Evolutionary conservation across 2,329 filamentous ascomycete species (phyloP).

Genomic region (Aspergillus ochraceus): DNA sequence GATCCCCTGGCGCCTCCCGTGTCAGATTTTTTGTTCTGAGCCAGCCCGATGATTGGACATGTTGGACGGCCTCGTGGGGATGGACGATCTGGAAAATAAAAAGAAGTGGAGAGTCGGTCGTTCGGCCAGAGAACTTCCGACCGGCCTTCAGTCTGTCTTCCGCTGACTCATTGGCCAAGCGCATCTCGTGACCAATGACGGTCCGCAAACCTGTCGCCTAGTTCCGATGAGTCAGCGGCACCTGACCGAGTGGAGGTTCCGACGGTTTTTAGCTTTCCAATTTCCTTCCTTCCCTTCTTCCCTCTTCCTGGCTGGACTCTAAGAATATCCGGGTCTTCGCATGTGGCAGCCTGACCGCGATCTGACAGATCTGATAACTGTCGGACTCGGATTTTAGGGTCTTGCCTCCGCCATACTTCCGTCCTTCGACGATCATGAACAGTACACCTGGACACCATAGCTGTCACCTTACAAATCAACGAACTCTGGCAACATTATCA

Average conservation of each 20-base stretch:
- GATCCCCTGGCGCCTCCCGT: not conserved
- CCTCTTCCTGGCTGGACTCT: not conserved
- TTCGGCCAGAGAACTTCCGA: not conserved
- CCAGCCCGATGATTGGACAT: not conserved
- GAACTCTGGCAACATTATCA: too few species aligned
- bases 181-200: too few species aligned
- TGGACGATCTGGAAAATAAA: not conserved
- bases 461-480: not conserved
- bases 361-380: not conserved
- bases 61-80: not conserved
- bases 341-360: not conserved
- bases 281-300: too few species aligned
- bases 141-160: not conserved
- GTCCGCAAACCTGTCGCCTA: too few species aligned
- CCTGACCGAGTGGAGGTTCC: not conserved
- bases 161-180: not conserved
- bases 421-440: not conserved
- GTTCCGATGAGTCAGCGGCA: conserved; percentile 4
- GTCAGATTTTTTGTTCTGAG: not conserved
- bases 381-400: not conserved
- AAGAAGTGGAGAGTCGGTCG: not conserved
- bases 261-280: not conserved
- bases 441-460: not conserved
- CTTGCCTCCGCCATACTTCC: not conserved
- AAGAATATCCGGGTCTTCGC: not conserved